Evolutionary conservation across 768 basidiomycete species (phyloP).

Genomic region (Suillus placidus): DNA sequence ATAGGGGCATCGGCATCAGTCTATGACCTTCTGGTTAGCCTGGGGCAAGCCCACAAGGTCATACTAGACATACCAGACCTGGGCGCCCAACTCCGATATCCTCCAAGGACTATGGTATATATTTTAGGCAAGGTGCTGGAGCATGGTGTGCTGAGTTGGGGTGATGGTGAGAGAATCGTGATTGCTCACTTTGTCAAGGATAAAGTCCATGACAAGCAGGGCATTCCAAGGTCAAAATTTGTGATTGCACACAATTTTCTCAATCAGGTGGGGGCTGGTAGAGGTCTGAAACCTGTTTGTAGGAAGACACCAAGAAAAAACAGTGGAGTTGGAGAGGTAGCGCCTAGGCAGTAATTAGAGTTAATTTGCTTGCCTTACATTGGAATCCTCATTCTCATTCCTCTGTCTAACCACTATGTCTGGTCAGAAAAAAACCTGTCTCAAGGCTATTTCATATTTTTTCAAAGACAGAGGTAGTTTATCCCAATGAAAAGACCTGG

Average conservation of each 20-base stretch:
- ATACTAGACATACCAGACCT: neutral
- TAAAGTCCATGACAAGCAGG: neutral
- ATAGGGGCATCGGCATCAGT: neutral
- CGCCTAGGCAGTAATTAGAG: too few species aligned
- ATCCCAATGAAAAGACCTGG: too few species aligned
- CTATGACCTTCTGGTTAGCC: conserved; percentile 7
- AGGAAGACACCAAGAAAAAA: neutral
- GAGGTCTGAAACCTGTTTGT: neutral
- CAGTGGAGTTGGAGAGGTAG: neutral
- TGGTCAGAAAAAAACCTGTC: too few species aligned
- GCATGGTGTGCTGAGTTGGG: neutral
- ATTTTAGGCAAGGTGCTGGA: neutral
- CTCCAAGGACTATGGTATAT: neutral
- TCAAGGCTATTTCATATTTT: too few species aligned
- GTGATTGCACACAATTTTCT: neutral
- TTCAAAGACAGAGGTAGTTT: too few species aligned
- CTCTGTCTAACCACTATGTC: too few species aligned
- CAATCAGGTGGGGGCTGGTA: neutral
- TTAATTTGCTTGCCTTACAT: too few species aligned
- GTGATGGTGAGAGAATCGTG: neutral
- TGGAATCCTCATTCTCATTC: too few species aligned
- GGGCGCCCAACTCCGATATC: neutral
- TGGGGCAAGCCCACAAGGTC: neutral
- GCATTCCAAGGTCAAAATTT: neutral
- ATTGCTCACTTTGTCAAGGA: conserved; percentile 3